Percentiles rank a stretch among this genome's conserved stretches.
Evolutionary conservation across 1,284 basidiomycete species (phyloP).

Genomic region (Cryptococcus sp.): DNA sequence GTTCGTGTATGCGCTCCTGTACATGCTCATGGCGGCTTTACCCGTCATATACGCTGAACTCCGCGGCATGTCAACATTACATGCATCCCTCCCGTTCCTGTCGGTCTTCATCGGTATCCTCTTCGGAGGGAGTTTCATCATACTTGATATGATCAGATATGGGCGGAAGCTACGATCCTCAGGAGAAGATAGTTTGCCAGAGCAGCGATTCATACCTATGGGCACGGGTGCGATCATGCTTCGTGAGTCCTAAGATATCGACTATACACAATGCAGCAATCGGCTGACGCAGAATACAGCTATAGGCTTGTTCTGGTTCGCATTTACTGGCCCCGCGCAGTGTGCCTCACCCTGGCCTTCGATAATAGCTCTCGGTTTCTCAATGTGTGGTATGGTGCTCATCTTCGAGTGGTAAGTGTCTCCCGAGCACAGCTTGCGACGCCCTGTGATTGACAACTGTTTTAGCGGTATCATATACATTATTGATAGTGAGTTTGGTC

Average conservation of each 20-base stretch:
- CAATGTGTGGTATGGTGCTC: slow-evolving; percentile 26
- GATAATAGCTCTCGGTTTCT: slow-evolving; percentile 23
- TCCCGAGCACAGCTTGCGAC: too few relatives aligned
- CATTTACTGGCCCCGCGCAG: slow-evolving; percentile 29
- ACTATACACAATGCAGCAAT: too few relatives aligned
- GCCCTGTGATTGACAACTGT: too few relatives aligned
- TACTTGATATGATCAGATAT: slow-evolving; percentile 26
- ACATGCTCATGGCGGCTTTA: slow-evolving; percentile 30
- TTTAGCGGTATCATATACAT: slow-evolving; percentile 18
- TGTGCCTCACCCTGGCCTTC: slow-evolving; percentile 17
- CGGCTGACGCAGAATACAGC: background rate
- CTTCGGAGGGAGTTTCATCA: slow-evolving; percentile 19
- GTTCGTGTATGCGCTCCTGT: slow-evolving; percentile 29
- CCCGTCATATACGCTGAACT: slow-evolving; percentile 28
- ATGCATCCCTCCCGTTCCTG: slow-evolving; percentile 14
- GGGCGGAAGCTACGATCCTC: background rate
- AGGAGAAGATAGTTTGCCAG: slow-evolving; percentile 12
- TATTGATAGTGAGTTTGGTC: slow-evolving; percentile 10
- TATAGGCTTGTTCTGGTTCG: slow-evolving; percentile 29
- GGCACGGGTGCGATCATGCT: background rate
- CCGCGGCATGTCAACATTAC: slow-evolving; percentile 14
- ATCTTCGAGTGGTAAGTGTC: background rate
- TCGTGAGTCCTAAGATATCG: background rate
- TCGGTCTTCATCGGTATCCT: slow-evolving; percentile 25
- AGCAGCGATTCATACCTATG: slow-evolving; percentile 27